Evolutionary conservation across 768 basidiomycete species (phyloP), one percentile per base, ranked within the genome.

Genomic region (Russula compacta): DNA sequence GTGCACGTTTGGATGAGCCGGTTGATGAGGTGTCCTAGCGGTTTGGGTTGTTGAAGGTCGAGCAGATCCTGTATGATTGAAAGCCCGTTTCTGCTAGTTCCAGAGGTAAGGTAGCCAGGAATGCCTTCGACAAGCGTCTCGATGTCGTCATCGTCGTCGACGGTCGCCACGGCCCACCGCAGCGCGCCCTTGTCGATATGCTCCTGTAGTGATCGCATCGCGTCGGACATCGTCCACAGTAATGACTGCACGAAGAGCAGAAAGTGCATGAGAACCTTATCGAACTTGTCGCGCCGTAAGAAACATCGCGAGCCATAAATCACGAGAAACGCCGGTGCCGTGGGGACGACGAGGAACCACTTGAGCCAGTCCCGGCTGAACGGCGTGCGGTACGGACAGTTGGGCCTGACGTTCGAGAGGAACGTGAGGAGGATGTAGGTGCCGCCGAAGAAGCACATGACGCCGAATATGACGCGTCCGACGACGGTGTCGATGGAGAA

Each of bases 81-180:
- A 19, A 32, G 35, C 11, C 43, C 44, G 10, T 15, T 12, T n/a
- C 14, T 40, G 29, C 56, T 58, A 4, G 56, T 47, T 47, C 36
- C 29, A 17, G 12, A 29, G 2, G 24, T 51, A 12, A 62, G 36
- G 61, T 44, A 62, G 12, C 51, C 58, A 3, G 57, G 50, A 7
- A 62, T 62, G 9, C 61, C 61, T 15, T 62, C 61, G 15, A 63
- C 14, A 38, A 60, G 32, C 12, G 52, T 43, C 58, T 60, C 61
- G 21, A 60, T 48, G 29, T 53, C 52, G 17, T 49, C 52, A 40
- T 63, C 61, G 2, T 61, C 40, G 21, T 44, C 48, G 17, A 63
- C 33, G 10, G 51, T 53, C 38, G 29, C 43, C n/a, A 48, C 15
- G 12, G 38, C 21, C 61, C 61, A 60, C 29, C 24, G 35, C 8